Evolutionary conservation across 805 yeast species (phyloP).

Genomic region (Cyberlindnera euphorbiiphila): DNA sequence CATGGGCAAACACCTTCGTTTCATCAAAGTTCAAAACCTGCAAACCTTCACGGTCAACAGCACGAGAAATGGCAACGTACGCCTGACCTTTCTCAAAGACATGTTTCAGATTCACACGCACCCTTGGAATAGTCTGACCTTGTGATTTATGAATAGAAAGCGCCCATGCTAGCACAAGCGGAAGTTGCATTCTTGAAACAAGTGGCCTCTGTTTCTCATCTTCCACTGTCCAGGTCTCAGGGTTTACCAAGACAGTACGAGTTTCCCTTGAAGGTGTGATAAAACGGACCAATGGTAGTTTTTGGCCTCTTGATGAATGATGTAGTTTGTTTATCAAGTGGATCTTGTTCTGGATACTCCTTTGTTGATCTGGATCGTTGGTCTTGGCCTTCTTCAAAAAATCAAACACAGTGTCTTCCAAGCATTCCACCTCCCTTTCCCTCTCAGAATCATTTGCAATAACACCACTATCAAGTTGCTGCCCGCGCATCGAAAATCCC

Average conservation of each 20-base stretch:
- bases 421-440: conserved; percentile 10
- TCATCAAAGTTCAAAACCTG: conserved; percentile 74
- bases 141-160: conserved; percentile 93
- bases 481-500: no score
- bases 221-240: conserved; percentile 78
- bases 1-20: conserved; percentile 62
- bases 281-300: conserved; percentile 78
- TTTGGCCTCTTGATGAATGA: conserved; percentile 40
- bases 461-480: no score
- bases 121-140: conserved; percentile 80
- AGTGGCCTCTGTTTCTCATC: conserved; percentile 66
- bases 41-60: conserved; percentile 75
- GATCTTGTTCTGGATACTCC: conserved; percentile 45
- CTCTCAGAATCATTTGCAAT: not conserved
- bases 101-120: conserved; percentile 68
- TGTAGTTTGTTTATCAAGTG: conserved; percentile 40
- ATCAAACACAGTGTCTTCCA: conserved; percentile 48
- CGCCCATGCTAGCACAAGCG: conserved; percentile 94
- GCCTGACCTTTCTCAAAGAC: conserved; percentile 94
- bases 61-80: conserved; percentile 92
- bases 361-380: conserved; percentile 25
- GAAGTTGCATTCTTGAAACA: conserved; percentile 76
- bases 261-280: conserved; percentile 64
- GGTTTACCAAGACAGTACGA: conserved; percentile 72
- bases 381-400: conserved; percentile 34